phyloP scores from a whole-genome alignment of 1,139 yeast species.

The Debaryomyces nepalensis region DNA sequence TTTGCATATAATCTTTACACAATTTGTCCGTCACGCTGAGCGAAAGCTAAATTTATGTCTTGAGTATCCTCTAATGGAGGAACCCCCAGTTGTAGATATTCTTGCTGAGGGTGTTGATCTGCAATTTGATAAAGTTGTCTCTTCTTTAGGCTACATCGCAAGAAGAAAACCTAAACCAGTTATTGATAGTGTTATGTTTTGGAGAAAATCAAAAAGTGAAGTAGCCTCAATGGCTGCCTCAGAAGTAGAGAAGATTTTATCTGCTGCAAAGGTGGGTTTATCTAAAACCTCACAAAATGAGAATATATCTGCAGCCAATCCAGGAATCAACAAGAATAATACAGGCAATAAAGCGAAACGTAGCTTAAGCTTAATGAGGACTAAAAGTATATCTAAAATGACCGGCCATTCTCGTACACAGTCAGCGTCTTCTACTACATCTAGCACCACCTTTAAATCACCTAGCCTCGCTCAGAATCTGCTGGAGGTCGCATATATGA shows the following conservation, averaged over 20 bases:
- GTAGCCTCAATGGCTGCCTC: constrained; percentile 77
- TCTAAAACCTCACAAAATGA: constrained; percentile 11
- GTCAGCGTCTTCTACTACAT: constrained; percentile 34
- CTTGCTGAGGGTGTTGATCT: constrained; percentile 88
- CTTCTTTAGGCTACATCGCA: constrained; percentile 88
- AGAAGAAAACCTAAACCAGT: constrained; percentile 92
- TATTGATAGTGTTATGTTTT: constrained; percentile 96
- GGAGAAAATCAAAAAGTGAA: constrained; percentile 92
- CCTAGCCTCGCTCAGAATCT: constrained; percentile 16
- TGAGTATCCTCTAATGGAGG: constrained; percentile 68
- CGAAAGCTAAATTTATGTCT: constrained; percentile 77
- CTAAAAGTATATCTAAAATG: constrained; percentile 43
- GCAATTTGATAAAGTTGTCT: constrained; percentile 81
- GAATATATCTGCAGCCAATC: constrained; percentile 1
- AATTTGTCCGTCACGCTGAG: constrained; percentile 93
- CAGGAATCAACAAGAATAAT: constrained; percentile 5
- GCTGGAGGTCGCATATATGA: constrained; percentile 24
- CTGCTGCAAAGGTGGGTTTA: constrained; percentile 26
- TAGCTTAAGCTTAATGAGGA: constrained; percentile 47
- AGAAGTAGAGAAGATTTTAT: constrained; percentile 53
- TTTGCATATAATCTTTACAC: constrained; percentile 89
- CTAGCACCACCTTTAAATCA: constrained; percentile 14
- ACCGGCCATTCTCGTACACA: constrained; percentile 44
- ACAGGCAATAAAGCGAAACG: constrained; percentile 33
- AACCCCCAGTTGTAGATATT: constrained; percentile 82